Percentiles rank a stretch among this genome's conserved stretches.
Evolutionary conservation across 305 asterid species (phyloP).

Genomic region (Solanum hybrid): DNA sequence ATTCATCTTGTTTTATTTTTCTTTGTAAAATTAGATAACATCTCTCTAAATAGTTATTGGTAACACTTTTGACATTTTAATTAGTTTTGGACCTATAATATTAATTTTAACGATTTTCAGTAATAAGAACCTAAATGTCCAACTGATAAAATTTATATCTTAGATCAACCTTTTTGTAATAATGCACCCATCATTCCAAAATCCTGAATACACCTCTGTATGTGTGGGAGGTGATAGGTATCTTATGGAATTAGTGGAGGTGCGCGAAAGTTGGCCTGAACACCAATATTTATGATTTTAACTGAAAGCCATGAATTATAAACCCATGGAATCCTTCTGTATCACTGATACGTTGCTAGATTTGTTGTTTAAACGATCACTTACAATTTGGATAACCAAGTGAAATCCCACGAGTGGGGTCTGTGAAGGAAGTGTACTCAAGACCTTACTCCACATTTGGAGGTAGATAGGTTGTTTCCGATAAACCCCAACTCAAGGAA

Average conservation of each 20-base stretch:
- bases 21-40: too few species aligned
- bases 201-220: too few species aligned
- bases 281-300: not conserved
- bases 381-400: not conserved
- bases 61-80: too few species aligned
- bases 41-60: too few species aligned
- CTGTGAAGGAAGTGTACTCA: not conserved
- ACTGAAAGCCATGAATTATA: not conserved
- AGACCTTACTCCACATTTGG: not conserved
- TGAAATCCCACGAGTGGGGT: not conserved
- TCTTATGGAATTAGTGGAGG: not conserved
- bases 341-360: not conserved
- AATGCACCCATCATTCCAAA: too few species aligned
- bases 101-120: too few species aligned
- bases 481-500: not conserved
- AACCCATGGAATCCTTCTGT: not conserved
- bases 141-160: too few species aligned
- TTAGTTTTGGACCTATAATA: too few species aligned
- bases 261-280: not conserved
- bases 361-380: not conserved
- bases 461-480: not conserved
- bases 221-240: not conserved
- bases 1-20: too few species aligned
- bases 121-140: too few species aligned
- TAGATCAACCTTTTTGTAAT: too few species aligned